Evolutionary conservation across 129 eudicot species (phyloP), one percentile per base, ranked within the genome.

Genomic region (Ambrosia artemisiifolia): DNA sequence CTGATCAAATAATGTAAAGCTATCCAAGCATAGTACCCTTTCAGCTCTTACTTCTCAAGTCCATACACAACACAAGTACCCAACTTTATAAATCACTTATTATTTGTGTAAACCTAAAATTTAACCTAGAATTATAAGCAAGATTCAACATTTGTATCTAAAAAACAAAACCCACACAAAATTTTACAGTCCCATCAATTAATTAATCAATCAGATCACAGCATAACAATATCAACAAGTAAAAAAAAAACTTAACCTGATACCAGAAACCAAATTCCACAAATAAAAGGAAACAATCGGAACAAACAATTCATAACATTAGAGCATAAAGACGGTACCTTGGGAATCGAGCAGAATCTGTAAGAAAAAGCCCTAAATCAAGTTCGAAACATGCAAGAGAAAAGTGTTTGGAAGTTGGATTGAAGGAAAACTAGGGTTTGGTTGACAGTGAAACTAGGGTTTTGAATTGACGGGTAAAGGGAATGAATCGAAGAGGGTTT

Each of bases 361-460:
- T 43, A 32, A 55, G 51, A 54, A 63, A 2, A 63, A 53, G 18
- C 67, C 71, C 80, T 75, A 19, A 74, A 68, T 43, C 72, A 60
- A 72, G 78, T 83, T 55, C 70, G 66, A 88, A 83, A 74, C 83
- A 78, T 75, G 72, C 70, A 59, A 19, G 59, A 33, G 64, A 46
- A 43, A 78, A 72, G 19, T 71, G 53, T 64, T 50, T 28, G 71
- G 28, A 73, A 76, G 73, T 70, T 65, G 63, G 65, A 24, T 24
- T 32, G 49, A 53, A 47, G 24, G 49, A 33, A 80, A 75, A 79
- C 83, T 84, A 84, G 89, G 93, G 89, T 87, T 87, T 81, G 56
- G 75, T 40, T 78, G 78, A 71, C 77, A 78, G 82, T 64, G 73
- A 78, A 78, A 71, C 67, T 63, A 78, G 82, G 82, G 82, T 78